Conservation (phyloP, 768 basidiomycete species). For the Amanita brunnescens region DNA sequence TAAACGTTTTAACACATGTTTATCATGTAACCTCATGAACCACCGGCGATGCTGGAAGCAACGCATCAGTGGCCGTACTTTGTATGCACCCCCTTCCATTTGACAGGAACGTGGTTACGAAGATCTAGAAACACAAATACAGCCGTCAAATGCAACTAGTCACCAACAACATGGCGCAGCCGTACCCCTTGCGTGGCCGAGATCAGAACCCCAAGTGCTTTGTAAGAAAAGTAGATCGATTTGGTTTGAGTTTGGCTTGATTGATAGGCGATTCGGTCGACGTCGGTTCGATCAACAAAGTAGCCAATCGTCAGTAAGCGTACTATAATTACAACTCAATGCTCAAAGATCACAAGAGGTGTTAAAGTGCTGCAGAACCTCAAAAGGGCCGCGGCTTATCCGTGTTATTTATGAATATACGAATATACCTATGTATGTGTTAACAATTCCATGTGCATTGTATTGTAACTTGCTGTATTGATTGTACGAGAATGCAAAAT, state of each 20-base stretch:
- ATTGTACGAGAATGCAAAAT: conserved; percentile 1
- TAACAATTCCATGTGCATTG: not conserved
- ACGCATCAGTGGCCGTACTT: no score
- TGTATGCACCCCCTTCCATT: no score
- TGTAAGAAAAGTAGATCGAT: not conserved
- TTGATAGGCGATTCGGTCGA: not conserved
- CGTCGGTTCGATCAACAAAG: no score
- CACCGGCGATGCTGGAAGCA: no score
- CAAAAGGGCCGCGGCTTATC: not conserved
- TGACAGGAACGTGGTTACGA: no score
- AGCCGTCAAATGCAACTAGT: no score
- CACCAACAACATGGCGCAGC: not conserved
- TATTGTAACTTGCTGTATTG: conserved; percentile 3
- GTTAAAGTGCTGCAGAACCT: not conserved
- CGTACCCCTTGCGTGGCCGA: no score
- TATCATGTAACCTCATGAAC: no score
- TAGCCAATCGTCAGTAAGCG: no score
- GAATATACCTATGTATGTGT: not conserved
- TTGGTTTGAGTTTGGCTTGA: not conserved
- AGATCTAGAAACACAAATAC: no score
- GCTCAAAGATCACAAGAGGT: not conserved
- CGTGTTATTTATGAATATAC: not conserved
- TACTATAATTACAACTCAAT: not conserved
- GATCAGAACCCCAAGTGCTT: not conserved
- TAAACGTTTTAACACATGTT: no score